Evolutionary conservation across 2,329 filamentous ascomycete species (phyloP).

Genomic region (Xylaria polymorpha): DNA sequence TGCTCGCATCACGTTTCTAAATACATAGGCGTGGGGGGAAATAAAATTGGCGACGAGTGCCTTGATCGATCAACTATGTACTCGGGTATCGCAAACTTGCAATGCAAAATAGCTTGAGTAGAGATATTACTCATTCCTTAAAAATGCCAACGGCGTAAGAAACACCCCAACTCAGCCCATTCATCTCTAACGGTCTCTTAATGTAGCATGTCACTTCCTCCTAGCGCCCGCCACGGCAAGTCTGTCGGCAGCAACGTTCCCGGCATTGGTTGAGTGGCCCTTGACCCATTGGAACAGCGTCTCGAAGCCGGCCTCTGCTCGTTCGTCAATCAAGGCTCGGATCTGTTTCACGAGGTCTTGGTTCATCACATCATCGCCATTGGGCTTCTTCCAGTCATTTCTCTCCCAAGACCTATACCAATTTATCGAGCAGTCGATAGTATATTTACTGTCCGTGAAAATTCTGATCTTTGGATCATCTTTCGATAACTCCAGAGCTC

Average conservation of each 20-base stretch:
- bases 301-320: conserved; percentile 67
- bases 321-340: conserved; percentile 75
- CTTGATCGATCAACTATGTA: conserved; percentile 21
- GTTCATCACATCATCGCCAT: conserved; percentile 82
- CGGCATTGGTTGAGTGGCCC: conserved; percentile 77
- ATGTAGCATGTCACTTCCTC: conserved; percentile 22
- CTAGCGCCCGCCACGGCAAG: conserved; percentile 76
- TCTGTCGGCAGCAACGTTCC: conserved; percentile 83
- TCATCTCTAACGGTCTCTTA: conserved; percentile 1
- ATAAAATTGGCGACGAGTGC: not conserved
- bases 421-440: conserved; percentile 86
- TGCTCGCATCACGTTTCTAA: conserved; percentile 4
- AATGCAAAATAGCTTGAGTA: conserved; percentile 2
- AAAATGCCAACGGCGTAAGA: conserved; percentile 1
- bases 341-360: conserved; percentile 83
- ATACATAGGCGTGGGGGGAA: not conserved
- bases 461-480: conserved; percentile 77
- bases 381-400: conserved; percentile 79
- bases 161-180: not conserved
- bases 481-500: conserved; percentile 82
- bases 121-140: conserved; percentile 3
- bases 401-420: conserved; percentile 84
- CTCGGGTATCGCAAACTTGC: conserved; percentile 24
- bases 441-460: conserved; percentile 88
- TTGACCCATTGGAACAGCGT: conserved; percentile 91